These are phyloP conservation scores for Adansonia gregorii DNA, from an alignment of 441 rosid genomes.

Conservation along the genomic window DNA sequence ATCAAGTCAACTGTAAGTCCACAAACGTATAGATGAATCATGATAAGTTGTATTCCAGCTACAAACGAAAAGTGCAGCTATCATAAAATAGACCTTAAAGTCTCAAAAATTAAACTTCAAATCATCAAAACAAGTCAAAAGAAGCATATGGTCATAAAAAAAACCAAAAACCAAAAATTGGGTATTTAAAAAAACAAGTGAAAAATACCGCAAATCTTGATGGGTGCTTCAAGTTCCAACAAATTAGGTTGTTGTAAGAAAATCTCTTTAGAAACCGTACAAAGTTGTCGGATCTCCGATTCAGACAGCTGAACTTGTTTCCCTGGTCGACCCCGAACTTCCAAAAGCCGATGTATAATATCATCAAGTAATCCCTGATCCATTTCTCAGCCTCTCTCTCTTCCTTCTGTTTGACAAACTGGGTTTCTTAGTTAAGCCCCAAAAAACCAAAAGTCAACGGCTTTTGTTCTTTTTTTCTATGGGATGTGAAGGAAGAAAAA, in stretches of 20 bases:
- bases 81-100: neutral
- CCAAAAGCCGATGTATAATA: conserved; percentile 62
- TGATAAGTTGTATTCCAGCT: neutral
- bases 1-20: neutral
- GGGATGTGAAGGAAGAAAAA: neutral
- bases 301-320: conserved; percentile 75
- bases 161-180: neutral
- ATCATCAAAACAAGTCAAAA: neutral
- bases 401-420: neutral
- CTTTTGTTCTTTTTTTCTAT: neutral
- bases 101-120: neutral
- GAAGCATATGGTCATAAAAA: neutral
- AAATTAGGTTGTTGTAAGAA: conserved; percentile 69
- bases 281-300: conserved; percentile 74
- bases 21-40: neutral
- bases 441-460: conserved; percentile 39
- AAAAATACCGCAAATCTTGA: conserved; percentile 69
- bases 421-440: neutral
- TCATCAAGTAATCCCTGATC: conserved; percentile 61
- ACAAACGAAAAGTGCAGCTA: neutral
- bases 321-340: conserved; percentile 62
- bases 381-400: conserved; percentile 33
- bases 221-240: conserved; percentile 75
- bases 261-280: conserved; percentile 53
- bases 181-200: neutral